Base-by-base conservation (phyloP, 306 rosid species). In the Acmispon strigosus region DNA sequence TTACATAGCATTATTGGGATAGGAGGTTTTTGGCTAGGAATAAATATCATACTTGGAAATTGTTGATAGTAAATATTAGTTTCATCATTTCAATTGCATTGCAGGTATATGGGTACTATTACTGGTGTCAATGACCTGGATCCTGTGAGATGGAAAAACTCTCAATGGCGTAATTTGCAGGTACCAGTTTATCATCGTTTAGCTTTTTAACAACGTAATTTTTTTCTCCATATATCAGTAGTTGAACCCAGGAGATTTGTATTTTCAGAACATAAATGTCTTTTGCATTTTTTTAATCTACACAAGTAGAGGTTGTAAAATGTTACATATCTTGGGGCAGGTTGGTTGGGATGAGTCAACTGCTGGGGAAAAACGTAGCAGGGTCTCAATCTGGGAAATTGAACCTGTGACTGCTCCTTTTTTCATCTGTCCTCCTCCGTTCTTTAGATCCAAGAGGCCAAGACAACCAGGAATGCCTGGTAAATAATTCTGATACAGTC, bases 281-380 rank as follows among this genome's bases (percentile, higher is more conserved):
- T 8, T 10, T 4, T 59, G 5, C 19, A 8, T 61, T 36, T 19
- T 34, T 24, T 13, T 6, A 11, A 69, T 69, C 8, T 14, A 59
- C 63, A 49, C 12, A 63, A 19, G 34, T 22, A 32, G 17, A 19
- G 66, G 45, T 42, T 63, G 27, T 18, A 18, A 43, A 63, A 9
- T 18, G 42, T 55, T 19, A 7, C 53, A 39, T 45, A 13, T 74
- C 39, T 61, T 43, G 80, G 37, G 44, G 36, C 78, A 94, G 99
- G 97, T 94, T 66, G 99, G 99, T 55, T 94, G 99, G 99, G 99
- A 94, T 74, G 99, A 94, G 82, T 89, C 99, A 47, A 87, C 91
- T 39, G 90, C 95, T 24, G 99, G 99, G 73, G 99, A 94, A 82
- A 82, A 96, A 78, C 87, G 91, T 27, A 83, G 84, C 70, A 77